phyloP scores from a whole-genome alignment of 192 early-diverging fungal genomes.

The Coemansia sp. region DNA sequence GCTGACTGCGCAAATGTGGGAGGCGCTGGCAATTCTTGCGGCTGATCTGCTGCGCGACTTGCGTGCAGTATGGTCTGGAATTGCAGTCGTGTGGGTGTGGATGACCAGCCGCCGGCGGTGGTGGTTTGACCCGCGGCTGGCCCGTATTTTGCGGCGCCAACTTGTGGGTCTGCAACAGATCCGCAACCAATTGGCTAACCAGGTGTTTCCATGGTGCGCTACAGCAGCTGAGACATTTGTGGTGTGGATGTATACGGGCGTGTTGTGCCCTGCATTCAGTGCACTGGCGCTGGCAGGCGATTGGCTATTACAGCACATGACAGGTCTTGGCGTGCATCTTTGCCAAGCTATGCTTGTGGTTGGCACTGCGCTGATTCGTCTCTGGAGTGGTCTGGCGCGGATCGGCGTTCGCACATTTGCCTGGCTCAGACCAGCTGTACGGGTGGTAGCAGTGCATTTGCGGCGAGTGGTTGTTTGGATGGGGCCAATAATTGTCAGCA shows the following conservation, averaged over 20 bases:
- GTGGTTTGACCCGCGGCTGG: slow-evolving; percentile 21
- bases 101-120: slow-evolving; percentile 14
- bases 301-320: slow-evolving; percentile 3
- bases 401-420: not conserved
- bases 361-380: not conserved
- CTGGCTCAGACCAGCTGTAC: not conserved
- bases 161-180: not conserved
- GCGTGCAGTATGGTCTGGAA: slow-evolving; percentile 8
- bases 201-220: not conserved
- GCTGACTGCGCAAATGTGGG: slow-evolving; percentile 12
- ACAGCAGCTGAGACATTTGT: not conserved
- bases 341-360: not conserved
- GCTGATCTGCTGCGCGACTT: slow-evolving; percentile 9
- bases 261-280: not conserved
- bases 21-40: slow-evolving; percentile 21
- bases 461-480: not conserved
- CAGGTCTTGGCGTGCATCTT: not conserved
- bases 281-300: not conserved
- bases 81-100: slow-evolving; percentile 10
- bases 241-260: not conserved
- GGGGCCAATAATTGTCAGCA: not conserved
- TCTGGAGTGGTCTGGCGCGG: not conserved
- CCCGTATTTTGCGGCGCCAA: not conserved
- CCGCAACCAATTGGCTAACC: not conserved
- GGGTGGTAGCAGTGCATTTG: not conserved